Conservation (phyloP, 306 rosid genomes). For the Quercus gilva region DNA sequence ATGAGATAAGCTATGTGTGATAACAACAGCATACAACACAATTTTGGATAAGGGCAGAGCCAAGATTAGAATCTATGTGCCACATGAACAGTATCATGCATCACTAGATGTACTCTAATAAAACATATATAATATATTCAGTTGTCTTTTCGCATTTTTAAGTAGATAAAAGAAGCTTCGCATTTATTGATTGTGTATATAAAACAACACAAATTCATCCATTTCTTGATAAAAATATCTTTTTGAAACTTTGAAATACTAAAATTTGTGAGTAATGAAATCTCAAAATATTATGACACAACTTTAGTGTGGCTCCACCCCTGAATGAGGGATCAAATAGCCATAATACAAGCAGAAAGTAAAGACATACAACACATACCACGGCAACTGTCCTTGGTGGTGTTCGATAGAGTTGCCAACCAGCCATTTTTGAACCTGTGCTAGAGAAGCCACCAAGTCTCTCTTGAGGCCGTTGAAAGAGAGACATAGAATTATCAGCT, state of each 20-base stretch:
- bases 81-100: too few species aligned
- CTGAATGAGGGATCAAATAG: background rate
- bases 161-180: background rate
- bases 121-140: too few species aligned
- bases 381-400: constrained; percentile 86
- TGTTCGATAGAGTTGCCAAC: constrained; percentile 98
- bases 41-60: too few species aligned
- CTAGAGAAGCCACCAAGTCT: constrained; percentile 84
- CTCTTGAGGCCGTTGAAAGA: constrained; percentile 97
- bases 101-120: too few species aligned
- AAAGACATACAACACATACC: constrained; percentile 48
- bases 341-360: constrained; percentile 4
- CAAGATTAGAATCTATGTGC: too few species aligned
- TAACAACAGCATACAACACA: too few species aligned
- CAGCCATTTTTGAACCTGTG: constrained; percentile 75
- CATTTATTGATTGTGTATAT: background rate
- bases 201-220: background rate
- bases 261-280: background rate
- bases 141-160: too few species aligned
- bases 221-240: background rate
- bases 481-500: constrained; percentile 95
- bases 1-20: background rate
- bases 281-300: background rate
- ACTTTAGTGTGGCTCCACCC: background rate
- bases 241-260: background rate